Base-by-base conservation (phyloP, 768 basidiomycete genomes). In the Trametes cingulata region DNA sequence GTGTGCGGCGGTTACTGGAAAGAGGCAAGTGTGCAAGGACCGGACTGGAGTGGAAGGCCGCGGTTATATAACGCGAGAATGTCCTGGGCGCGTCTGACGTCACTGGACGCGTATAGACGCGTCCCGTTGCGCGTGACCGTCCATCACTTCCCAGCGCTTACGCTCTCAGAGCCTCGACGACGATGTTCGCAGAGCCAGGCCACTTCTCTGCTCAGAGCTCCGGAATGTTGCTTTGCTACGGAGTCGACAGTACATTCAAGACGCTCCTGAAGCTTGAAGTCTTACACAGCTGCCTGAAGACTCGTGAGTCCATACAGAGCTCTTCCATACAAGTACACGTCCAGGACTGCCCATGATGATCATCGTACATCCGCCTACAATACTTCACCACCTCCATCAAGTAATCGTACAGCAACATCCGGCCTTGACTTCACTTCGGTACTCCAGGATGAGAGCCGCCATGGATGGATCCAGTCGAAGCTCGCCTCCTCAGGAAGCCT, bases 31-130 rank as follows among this genome's bases (percentile, higher is more conserved):
- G 27, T 45, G 48, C 40, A 45, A 29, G 42, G 24, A 22, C 9
- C 24, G 14, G 20, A 25, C 40, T n/a, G 40, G 49, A 22, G 47
- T 49, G 15, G 33, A n/a, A 41, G 19, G 35, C 41, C 25, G 29
- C 43, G 50, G 40, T 57, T 57, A 57, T 57, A 57, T 57, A 57
- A 35, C 37, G 46, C 52, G 37, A 54, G 47, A 42, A 25, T 14
- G 47, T 27, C 49, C 46, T 39, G 35, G 25, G 58, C n/a, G 37
- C 14, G 6, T 29, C 52, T 60, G 58, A 60, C 58, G 58, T 60
- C 58, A 60, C 52, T 35, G 19, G 37, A 52, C 40, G 48, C 56
- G 33, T 49, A 41, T 33, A 58, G 56, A 25, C 47, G 56, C 47
- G 42, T 54, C 53, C 19, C 3, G 22, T 51, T 24, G 42, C 53